These are phyloP conservation scores for Pythium aquatile DNA, from an alignment of 352 stramenopile species.

Conservation along the genomic window DNA sequence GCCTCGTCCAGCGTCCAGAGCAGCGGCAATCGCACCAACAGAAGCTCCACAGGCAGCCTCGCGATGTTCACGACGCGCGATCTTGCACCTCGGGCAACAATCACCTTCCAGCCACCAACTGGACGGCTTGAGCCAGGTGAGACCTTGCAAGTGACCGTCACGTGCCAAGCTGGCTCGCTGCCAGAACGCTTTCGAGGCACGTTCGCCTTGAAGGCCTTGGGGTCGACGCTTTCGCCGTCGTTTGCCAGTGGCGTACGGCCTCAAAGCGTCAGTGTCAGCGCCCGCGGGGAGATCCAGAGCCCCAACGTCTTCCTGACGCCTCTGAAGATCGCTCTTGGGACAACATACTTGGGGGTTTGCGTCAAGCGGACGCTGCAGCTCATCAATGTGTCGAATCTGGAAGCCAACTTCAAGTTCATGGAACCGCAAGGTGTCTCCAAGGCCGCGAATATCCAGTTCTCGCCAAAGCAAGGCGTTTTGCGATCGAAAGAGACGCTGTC, in stretches of 20 bases:
- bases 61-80: constrained; percentile 44
- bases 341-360: constrained; percentile 64
- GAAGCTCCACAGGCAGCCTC: constrained; percentile 27
- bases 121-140: constrained; percentile 45
- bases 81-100: constrained; percentile 36
- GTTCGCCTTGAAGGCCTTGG: constrained; percentile 21
- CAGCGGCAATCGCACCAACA: constrained; percentile 35
- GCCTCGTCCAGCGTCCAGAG: constrained; percentile 32
- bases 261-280: constrained; percentile 34
- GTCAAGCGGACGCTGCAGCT: constrained; percentile 49
- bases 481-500: constrained; percentile 60
- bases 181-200: constrained; percentile 60
- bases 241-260: neutral
- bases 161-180: constrained; percentile 51
- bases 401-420: constrained; percentile 71
- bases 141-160: constrained; percentile 35
- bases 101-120: constrained; percentile 50
- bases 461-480: constrained; percentile 45
- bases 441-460: constrained; percentile 46
- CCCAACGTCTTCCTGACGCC: constrained; percentile 72
- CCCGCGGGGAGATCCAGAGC: constrained; percentile 71
- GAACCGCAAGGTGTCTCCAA: constrained; percentile 57
- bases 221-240: neutral
- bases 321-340: constrained; percentile 44
- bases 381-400: constrained; percentile 81